Conservation (phyloP, 2,329 filamentous ascomycete species). For the Fusarium graminum region DNA sequence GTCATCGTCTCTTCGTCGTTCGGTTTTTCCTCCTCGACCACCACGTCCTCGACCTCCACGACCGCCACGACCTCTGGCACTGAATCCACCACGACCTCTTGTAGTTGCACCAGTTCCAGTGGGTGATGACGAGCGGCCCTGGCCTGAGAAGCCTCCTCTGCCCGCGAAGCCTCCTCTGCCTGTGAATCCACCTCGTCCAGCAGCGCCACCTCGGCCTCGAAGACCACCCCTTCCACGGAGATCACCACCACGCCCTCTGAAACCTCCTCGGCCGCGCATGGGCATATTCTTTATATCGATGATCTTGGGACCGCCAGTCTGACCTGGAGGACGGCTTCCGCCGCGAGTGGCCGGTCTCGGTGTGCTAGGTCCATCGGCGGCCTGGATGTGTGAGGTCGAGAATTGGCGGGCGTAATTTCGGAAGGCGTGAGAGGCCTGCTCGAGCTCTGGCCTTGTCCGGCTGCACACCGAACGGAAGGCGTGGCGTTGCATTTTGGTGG, state of each 20-base stretch:
- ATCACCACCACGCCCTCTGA: slow-evolving; percentile 46
- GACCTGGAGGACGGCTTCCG: slow-evolving; percentile 1
- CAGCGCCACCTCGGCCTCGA: slow-evolving; percentile 17
- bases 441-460: slow-evolving; percentile 54
- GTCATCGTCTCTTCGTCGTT: slow-evolving; percentile 42
- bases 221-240: slow-evolving; percentile 31
- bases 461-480: slow-evolving; percentile 55
- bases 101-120: slow-evolving; percentile 13
- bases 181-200: slow-evolving; percentile 12
- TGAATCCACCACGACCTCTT: slow-evolving; percentile 37
- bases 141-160: slow-evolving; percentile 32
- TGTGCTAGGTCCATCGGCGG: slow-evolving; percentile 47
- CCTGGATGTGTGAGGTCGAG: slow-evolving; percentile 56
- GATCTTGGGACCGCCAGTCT: slow-evolving; percentile 51
- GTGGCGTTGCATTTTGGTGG: slow-evolving; percentile 55
- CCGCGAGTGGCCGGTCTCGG: slow-evolving; percentile 43
- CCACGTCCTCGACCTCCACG: slow-evolving; percentile 39
- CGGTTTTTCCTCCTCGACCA: slow-evolving; percentile 30
- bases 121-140: slow-evolving; percentile 30
- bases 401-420: slow-evolving; percentile 55
- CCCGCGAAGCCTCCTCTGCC: slow-evolving; percentile 27
- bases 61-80: slow-evolving; percentile 36
- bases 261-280: slow-evolving; percentile 38
- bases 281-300: slow-evolving; percentile 58
- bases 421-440: slow-evolving; percentile 51